These are phyloP conservation scores for Pythium aquatile DNA, from an alignment of 352 stramenopile species.

Conservation along the genomic window DNA sequence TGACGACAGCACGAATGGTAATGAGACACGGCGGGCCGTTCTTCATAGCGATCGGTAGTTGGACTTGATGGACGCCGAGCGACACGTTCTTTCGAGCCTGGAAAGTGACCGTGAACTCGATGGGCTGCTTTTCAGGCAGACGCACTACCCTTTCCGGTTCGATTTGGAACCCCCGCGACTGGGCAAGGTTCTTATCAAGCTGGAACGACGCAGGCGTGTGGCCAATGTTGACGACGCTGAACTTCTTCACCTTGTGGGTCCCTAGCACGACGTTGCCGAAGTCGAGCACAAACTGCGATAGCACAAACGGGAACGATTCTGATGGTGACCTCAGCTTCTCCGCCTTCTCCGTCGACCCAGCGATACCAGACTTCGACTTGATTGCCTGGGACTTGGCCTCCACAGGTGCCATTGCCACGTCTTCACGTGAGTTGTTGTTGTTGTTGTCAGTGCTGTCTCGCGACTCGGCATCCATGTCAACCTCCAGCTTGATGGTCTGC, in stretches of 20 bases:
- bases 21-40: slow-evolving; percentile 88
- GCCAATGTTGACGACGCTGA: slow-evolving; percentile 91
- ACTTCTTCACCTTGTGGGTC: slow-evolving; percentile 90
- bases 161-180: slow-evolving; percentile 86
- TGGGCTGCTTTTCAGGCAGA: slow-evolving; percentile 83
- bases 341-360: background rate
- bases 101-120: slow-evolving; percentile 92
- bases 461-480: background rate
- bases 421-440: background rate
- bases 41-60: slow-evolving; percentile 88
- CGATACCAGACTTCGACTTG: background rate
- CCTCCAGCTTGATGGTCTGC: background rate
- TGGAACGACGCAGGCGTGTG: slow-evolving; percentile 84
- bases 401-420: background rate
- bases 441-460: background rate
- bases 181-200: slow-evolving; percentile 91
- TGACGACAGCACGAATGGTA: slow-evolving; percentile 87
- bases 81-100: slow-evolving; percentile 83
- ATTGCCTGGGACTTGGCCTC: background rate
- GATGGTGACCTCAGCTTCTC: slow-evolving; percentile 24
- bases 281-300: slow-evolving; percentile 91
- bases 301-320: slow-evolving; percentile 68
- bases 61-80: slow-evolving; percentile 73
- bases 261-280: slow-evolving; percentile 94
- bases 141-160: slow-evolving; percentile 94